Evolutionary conservation across 305 asterid genomes (phyloP).

Genomic region (Fraxinus ornus): DNA sequence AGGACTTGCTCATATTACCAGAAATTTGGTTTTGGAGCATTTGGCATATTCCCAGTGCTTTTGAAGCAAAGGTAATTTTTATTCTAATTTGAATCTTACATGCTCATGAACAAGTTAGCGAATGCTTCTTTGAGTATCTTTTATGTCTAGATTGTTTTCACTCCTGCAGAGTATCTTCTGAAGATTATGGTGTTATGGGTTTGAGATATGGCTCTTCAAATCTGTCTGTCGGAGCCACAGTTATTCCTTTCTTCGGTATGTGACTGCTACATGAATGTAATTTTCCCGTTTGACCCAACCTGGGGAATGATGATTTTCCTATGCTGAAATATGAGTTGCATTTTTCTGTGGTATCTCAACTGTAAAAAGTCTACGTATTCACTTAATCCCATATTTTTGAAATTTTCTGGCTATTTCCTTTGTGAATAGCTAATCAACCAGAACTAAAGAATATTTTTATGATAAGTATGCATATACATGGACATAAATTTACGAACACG

Average conservation of each 20-base stretch:
- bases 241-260: constrained; percentile 63
- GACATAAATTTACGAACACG: background rate
- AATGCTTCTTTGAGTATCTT: constrained; percentile 11
- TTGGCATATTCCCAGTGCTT: constrained; percentile 74
- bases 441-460: constrained; percentile 1
- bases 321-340: constrained; percentile 4
- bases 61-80: constrained; percentile 60
- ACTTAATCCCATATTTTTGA: background rate
- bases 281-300: constrained; percentile 1
- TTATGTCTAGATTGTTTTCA: constrained; percentile 30
- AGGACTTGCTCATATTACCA: constrained; percentile 81
- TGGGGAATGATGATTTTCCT: background rate
- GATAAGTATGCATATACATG: constrained; percentile 1
- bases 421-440: background rate
- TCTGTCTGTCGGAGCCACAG: constrained; percentile 75
- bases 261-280: constrained; percentile 10
- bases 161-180: constrained; percentile 53
- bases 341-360: constrained; percentile 7
- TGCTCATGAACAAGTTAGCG: constrained; percentile 11
- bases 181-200: constrained; percentile 80
- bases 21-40: constrained; percentile 74
- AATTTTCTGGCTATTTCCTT: constrained; percentile 1
- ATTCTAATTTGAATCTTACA: constrained; percentile 7
- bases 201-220: constrained; percentile 90
- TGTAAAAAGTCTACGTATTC: constrained; percentile 4